phyloP scores from a whole-genome alignment of 2,329 filamentous ascomycete genomes.

The Canariomyces notabilis region DNA sequence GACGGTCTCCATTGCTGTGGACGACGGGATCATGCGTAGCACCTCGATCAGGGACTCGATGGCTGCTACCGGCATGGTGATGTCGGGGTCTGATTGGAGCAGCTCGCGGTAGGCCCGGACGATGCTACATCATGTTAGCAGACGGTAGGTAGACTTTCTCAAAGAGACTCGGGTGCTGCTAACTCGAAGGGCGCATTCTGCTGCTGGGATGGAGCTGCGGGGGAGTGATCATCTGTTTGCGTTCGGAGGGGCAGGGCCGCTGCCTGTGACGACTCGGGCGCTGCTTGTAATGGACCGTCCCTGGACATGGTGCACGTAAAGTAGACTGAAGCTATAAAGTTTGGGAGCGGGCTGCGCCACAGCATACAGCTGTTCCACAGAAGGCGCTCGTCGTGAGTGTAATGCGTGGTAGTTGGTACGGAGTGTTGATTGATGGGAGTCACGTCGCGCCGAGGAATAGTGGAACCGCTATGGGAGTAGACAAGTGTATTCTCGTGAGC shows the following conservation, averaged over 20 bases:
- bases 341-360: slow-evolving; percentile 18
- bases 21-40: slow-evolving; percentile 71
- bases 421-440: no score
- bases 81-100: slow-evolving; percentile 64
- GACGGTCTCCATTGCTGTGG: slow-evolving; percentile 91
- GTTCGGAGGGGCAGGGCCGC: slow-evolving; percentile 11
- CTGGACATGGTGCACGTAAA: slow-evolving; percentile 20
- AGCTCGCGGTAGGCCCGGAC: slow-evolving; percentile 51
- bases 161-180: not conserved
- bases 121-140: slow-evolving; percentile 38
- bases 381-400: not conserved
- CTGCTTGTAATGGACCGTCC: slow-evolving; percentile 12
- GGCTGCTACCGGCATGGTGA: slow-evolving; percentile 86
- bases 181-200: slow-evolving; percentile 32
- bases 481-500: no score
- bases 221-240: not conserved
- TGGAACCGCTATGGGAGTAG: no score
- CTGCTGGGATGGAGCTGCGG: slow-evolving; percentile 2
- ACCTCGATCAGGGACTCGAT: slow-evolving; percentile 66
- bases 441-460: no score
- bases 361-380: slow-evolving; percentile 17
- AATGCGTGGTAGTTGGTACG: not conserved
- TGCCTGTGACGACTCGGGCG: not conserved
- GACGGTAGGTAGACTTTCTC: not conserved
- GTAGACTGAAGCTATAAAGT: slow-evolving; percentile 14